Evolutionary conservation across 768 basidiomycete genomes (phyloP).

Genomic region (Dendrothele bispora): DNA sequence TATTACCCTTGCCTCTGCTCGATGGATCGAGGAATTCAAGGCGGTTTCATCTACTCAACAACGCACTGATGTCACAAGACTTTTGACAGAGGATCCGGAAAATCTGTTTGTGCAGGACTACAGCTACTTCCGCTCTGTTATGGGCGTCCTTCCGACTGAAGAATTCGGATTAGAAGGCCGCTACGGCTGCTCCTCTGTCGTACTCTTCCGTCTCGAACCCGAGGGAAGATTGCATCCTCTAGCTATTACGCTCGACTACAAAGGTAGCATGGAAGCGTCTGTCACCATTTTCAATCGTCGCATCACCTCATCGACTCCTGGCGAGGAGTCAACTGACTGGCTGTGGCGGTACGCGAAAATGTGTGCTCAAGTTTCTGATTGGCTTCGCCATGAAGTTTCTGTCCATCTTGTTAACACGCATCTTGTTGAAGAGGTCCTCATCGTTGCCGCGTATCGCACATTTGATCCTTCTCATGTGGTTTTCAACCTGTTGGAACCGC

Average conservation of each 20-base stretch:
- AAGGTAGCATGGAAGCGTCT: conserved; percentile 22
- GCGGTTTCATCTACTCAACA: conserved; percentile 13
- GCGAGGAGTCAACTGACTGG: conserved; percentile 24
- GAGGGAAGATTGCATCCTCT: conserved; percentile 27
- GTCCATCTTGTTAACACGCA: conserved; percentile 29
- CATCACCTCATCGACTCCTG: conserved; percentile 4
- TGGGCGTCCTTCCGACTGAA: conserved; percentile 15
- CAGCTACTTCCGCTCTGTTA: conserved; percentile 21
- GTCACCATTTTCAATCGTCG: conserved; percentile 30
- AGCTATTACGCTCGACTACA: conserved; percentile 29
- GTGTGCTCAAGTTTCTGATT: conserved; percentile 28
- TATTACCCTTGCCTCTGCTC: conserved; percentile 18
- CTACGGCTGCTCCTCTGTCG: conserved; percentile 27
- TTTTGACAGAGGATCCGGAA: conserved; percentile 7
- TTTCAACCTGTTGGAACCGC: conserved; percentile 26
- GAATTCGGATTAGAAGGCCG: conserved; percentile 13
- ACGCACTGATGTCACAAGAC: conserved; percentile 10
- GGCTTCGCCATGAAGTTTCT: conserved; percentile 26
- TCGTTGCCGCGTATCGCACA: conserved; percentile 28
- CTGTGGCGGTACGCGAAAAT: conserved; percentile 34
- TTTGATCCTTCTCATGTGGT: conserved; percentile 22
- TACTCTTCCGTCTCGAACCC: conserved; percentile 25
- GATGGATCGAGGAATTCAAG: conserved; percentile 20
- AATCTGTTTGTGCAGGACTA: conserved; percentile 24
- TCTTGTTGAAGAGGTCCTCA: conserved; percentile 29